Evolutionary conservation across 495 filamentous ascomycete genomes (phyloP).

Genomic region (Talaromyces ruber): DNA sequence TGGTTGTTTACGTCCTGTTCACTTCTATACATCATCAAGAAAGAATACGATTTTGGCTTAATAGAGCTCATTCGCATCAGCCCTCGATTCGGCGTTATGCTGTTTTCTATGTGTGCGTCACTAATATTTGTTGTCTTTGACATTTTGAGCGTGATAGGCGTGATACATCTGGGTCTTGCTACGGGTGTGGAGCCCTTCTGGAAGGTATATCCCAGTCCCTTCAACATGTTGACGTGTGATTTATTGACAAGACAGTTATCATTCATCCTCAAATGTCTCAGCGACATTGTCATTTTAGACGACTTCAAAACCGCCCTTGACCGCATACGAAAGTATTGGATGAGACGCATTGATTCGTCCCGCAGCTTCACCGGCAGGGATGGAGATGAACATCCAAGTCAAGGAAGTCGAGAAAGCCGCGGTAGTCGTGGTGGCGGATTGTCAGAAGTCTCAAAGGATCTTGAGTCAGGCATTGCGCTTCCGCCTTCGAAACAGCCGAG

Average conservation of each 20-base stretch:
- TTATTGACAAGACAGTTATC: constrained; percentile 14
- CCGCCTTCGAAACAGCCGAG: not conserved
- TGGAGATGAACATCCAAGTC: not conserved
- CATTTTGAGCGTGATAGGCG: not conserved
- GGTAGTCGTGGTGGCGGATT: not conserved
- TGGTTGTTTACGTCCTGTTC: not conserved
- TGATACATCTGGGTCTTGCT: not conserved
- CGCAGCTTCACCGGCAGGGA: not conserved
- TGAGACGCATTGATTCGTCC: not conserved
- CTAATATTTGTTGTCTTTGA: not conserved
- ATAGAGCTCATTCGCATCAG: not conserved
- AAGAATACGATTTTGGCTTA: not conserved
- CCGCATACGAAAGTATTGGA: constrained; percentile 17
- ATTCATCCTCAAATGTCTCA: constrained; percentile 40
- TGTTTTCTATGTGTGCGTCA: not conserved
- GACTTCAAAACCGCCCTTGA: constrained; percentile 43
- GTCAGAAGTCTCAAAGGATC: not conserved
- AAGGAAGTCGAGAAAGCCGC: not conserved
- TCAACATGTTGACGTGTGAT: constrained; percentile 13
- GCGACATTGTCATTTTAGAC: constrained; percentile 35
- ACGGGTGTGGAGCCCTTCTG: not conserved
- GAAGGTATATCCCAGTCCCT: not conserved
- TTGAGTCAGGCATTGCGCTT: not conserved
- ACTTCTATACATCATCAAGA: not conserved
- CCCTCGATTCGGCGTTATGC: not conserved